Conservation (phyloP, 2,329 filamentous ascomycete genomes). For the Leptographium flavum region DNA sequence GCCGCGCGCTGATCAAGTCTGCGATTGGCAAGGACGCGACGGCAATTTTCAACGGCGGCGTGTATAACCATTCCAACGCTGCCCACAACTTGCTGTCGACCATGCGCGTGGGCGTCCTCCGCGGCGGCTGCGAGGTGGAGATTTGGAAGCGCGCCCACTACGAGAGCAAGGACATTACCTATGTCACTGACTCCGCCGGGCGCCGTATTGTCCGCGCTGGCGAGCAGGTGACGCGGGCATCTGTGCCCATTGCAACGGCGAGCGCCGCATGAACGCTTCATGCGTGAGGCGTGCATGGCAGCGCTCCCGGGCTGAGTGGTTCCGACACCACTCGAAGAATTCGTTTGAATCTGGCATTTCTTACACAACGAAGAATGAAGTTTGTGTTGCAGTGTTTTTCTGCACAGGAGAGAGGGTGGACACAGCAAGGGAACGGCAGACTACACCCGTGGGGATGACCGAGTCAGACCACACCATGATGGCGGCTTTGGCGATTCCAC, state of each 20-base stretch:
- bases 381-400: not conserved
- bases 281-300: too few relatives aligned
- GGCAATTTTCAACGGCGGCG: slow-evolving; percentile 82
- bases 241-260: slow-evolving; percentile 66
- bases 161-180: slow-evolving; percentile 70
- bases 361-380: not conserved
- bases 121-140: slow-evolving; percentile 77
- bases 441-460: too few relatives aligned
- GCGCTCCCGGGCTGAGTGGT: not conserved
- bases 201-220: slow-evolving; percentile 77
- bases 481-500: not conserved
- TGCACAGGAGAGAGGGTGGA: not conserved
- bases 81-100: slow-evolving; percentile 80
- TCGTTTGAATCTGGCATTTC: not conserved
- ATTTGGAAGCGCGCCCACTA: slow-evolving; percentile 82
- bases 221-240: slow-evolving; percentile 69
- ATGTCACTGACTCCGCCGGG: slow-evolving; percentile 67
- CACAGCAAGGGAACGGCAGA: not conserved
- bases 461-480: not conserved
- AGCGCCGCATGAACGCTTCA: slow-evolving; percentile 54
- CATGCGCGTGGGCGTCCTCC: slow-evolving; percentile 77
- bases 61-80: slow-evolving; percentile 81
- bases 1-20: slow-evolving; percentile 70
- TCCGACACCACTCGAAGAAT: not conserved
- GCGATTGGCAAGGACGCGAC: slow-evolving; percentile 80